Conservation (phyloP, 73 alveolate species). For the Tetrahymena malaccensis region DNA sequence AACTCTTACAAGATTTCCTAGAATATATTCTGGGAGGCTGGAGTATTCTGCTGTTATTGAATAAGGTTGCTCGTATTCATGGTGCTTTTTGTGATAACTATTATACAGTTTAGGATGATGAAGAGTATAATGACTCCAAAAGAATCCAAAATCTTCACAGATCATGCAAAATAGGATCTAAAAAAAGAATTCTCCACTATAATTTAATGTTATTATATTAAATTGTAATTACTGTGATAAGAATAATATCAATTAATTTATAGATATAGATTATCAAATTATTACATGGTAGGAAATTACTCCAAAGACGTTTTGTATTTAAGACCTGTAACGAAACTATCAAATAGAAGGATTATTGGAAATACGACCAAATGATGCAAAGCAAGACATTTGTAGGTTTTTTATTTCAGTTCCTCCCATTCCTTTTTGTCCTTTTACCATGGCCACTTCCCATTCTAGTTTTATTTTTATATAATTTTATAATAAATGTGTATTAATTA, state of each 20-base stretch:
- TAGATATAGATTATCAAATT: neutral
- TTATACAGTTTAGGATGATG: constrained; percentile 51
- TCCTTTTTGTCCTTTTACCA: neutral
- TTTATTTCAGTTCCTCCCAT: neutral
- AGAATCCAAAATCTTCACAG: constrained; percentile 57
- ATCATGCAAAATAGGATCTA: constrained; percentile 50
- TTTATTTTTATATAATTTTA: neutral
- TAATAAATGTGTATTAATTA: neutral
- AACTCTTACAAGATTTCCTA: constrained; percentile 2
- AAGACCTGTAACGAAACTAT: neutral
- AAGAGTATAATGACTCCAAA: constrained; percentile 53
- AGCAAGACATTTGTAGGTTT: neutral
- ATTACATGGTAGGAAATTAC: neutral
- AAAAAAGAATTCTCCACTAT: neutral
- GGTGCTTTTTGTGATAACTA: constrained; percentile 57
- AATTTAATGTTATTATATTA: neutral
- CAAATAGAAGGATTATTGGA: neutral
- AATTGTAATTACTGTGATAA: neutral
- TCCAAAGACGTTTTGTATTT: neutral
- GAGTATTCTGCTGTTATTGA: constrained; percentile 69
- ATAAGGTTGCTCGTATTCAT: constrained; percentile 52
- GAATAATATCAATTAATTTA: neutral
- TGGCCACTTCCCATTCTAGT: neutral
- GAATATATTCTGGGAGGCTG: constrained; percentile 43
- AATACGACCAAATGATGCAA: neutral